phyloP scores from a whole-genome alignment of 306 rosid species.

The Citrullus amarus region DNA sequence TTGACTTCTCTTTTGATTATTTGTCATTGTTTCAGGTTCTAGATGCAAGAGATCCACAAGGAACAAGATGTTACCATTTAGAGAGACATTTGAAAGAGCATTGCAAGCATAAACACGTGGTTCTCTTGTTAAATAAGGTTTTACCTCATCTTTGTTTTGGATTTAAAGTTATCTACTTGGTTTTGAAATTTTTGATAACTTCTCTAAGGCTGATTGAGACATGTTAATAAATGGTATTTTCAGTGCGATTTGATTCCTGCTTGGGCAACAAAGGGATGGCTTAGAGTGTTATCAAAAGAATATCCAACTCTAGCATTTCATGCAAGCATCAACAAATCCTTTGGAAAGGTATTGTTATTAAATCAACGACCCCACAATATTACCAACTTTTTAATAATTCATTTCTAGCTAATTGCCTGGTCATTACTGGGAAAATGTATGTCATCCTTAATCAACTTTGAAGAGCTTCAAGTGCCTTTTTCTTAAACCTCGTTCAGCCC shows the following conservation, averaged over 20 bases:
- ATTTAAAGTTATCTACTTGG: background rate
- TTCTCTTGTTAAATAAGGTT: slow-evolving; percentile 85
- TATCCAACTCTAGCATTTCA: slow-evolving; percentile 94
- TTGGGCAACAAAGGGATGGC: slow-evolving; percentile 95
- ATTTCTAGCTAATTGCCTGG: background rate
- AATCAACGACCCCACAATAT: background rate
- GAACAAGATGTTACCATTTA: slow-evolving; percentile 87
- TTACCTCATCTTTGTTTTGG: background rate
- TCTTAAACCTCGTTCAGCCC: background rate
- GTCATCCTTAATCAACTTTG: background rate
- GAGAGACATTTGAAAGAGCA: slow-evolving; percentile 93
- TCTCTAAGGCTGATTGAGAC: background rate
- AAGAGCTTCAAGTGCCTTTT: background rate
- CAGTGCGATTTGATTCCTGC: slow-evolving; percentile 90
- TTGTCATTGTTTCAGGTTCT: slow-evolving; percentile 47
- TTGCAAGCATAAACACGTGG: slow-evolving; percentile 78
- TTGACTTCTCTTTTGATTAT: background rate
- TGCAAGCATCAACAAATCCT: slow-evolving; percentile 86
- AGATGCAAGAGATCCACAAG: slow-evolving; percentile 93
- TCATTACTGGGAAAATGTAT: background rate
- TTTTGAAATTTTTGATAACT: background rate
- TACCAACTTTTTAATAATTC: background rate
- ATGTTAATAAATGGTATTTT: background rate
- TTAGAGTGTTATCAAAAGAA: slow-evolving; percentile 67
- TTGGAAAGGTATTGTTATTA: slow-evolving; percentile 59